Percentiles rank a stretch among this genome's conserved stretches.
phyloP scores from a whole-genome alignment of 495 filamentous ascomycete genomes.

The Tuber indicum region DNA sequence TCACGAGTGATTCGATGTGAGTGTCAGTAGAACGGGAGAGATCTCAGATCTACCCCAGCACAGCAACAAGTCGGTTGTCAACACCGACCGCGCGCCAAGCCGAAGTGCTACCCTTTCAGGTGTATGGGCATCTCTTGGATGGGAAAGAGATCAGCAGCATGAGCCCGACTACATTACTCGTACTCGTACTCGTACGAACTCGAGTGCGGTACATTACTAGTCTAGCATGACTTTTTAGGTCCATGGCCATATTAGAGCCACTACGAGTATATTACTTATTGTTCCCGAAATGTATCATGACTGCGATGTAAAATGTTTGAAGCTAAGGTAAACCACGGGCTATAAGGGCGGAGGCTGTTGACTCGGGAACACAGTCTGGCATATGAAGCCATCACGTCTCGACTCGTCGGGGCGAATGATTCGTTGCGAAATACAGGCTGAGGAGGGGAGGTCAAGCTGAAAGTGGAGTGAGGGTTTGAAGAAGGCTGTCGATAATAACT shows the following conservation, averaged over 20 bases:
- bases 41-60: background rate
- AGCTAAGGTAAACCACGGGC: background rate
- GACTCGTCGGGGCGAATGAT: background rate
- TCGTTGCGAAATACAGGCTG: background rate
- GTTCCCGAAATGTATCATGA: background rate
- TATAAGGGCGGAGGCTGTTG: background rate
- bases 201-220: too few relatives aligned
- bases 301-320: background rate
- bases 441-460: background rate
- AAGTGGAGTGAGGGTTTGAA: too few relatives aligned
- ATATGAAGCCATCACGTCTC: background rate
- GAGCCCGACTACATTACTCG: background rate
- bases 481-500: too few relatives aligned
- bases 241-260: too few relatives aligned
- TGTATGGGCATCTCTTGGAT: background rate
- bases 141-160: background rate
- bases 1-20: background rate
- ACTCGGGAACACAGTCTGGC: background rate
- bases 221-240: background rate
- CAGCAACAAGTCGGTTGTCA: background rate
- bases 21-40: background rate
- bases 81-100: background rate
- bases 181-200: too few relatives aligned
- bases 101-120: background rate
- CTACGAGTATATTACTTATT: background rate